Evolutionary conservation across 2,329 filamentous ascomycete species (phyloP).

Genomic region (Ophiostoma perfectum): DNA sequence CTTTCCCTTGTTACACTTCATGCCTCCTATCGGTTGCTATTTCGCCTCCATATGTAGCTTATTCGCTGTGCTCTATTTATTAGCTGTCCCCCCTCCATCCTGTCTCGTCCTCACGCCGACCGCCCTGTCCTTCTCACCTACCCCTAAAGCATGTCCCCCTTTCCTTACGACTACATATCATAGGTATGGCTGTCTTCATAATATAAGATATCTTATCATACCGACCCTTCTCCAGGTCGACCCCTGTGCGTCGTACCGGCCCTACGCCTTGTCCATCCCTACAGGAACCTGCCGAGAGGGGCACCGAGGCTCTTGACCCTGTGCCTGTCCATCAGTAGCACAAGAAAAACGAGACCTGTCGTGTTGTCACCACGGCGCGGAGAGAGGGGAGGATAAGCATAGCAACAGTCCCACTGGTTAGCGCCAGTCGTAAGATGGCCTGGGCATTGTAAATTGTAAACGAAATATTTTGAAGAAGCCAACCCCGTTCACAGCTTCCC

Average conservation of each 20-base stretch:
- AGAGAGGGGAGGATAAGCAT: too few relatives aligned
- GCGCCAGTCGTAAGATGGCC: too few relatives aligned
- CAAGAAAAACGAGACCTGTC: too few relatives aligned
- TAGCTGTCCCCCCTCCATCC: neutral
- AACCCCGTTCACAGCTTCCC: too few relatives aligned
- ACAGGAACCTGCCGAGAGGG: neutral
- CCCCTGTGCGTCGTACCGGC: neutral
- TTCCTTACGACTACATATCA: neutral
- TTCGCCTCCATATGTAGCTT: neutral
- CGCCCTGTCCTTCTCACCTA: neutral
- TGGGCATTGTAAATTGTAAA: too few relatives aligned
- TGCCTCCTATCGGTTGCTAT: neutral
- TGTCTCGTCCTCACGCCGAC: neutral
- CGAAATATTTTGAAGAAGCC: too few relatives aligned
- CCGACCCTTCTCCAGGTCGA: neutral
- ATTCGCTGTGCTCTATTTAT: neutral
- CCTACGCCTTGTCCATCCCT: neutral
- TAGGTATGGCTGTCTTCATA: too few relatives aligned
- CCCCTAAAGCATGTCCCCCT: neutral
- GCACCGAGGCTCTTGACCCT: neutral
- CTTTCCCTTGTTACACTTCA: conserved; percentile 1
- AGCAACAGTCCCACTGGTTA: too few relatives aligned
- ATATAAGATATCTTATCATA: neutral
- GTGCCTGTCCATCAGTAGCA: too few relatives aligned
- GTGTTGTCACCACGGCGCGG: too few relatives aligned